Percentiles rank a stretch among this genome's conserved stretches.
Evolutionary conservation across 2,329 filamentous ascomycete genomes (phyloP).

Genomic region (Colletotrichum sp.): DNA sequence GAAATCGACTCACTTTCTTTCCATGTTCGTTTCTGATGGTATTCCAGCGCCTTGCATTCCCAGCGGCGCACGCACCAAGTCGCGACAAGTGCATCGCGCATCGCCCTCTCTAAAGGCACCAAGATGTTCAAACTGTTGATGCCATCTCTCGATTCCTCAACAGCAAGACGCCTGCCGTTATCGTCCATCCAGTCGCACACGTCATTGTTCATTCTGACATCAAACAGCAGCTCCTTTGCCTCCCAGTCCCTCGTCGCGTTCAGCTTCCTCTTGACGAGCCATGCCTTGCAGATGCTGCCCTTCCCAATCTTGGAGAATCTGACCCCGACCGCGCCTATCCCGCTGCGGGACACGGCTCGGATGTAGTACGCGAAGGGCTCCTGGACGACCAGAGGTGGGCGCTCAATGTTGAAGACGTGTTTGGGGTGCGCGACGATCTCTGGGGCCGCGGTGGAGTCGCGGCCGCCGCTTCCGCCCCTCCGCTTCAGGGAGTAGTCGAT

Average conservation of each 20-base stretch:
- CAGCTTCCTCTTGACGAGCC: slow-evolving; percentile 5
- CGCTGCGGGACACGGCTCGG: not conserved
- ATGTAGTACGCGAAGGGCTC: slow-evolving; percentile 35
- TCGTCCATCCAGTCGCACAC: slow-evolving; percentile 37
- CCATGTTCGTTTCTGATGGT: slow-evolving; percentile 4
- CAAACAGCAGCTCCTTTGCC: slow-evolving; percentile 29
- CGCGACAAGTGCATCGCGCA: slow-evolving; percentile 37
- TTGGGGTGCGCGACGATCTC: slow-evolving; percentile 30
- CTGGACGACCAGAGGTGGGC: slow-evolving; percentile 29
- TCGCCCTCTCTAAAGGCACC: slow-evolving; percentile 29
- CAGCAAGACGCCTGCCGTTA: slow-evolving; percentile 28
- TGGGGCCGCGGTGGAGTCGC: slow-evolving; percentile 17
- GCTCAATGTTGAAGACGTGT: slow-evolving; percentile 39
- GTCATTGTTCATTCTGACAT: slow-evolving; percentile 27
- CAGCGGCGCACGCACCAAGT: slow-evolving; percentile 40
- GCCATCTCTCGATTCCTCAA: slow-evolving; percentile 33
- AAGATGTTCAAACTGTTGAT: slow-evolving; percentile 34
- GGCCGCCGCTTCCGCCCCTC: not conserved
- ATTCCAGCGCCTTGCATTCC: slow-evolving; percentile 31
- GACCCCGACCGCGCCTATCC: not conserved
- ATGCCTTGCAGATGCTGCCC: slow-evolving; percentile 20
- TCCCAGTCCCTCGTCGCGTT: slow-evolving; percentile 22
- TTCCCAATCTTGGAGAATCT: not conserved
- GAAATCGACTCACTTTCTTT: not conserved
- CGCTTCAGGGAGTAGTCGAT: slow-evolving; percentile 32